phyloP scores from a whole-genome alignment of 371 early-diverging fungal genomes.

The Cokeromyces recurvatus region DNA sequence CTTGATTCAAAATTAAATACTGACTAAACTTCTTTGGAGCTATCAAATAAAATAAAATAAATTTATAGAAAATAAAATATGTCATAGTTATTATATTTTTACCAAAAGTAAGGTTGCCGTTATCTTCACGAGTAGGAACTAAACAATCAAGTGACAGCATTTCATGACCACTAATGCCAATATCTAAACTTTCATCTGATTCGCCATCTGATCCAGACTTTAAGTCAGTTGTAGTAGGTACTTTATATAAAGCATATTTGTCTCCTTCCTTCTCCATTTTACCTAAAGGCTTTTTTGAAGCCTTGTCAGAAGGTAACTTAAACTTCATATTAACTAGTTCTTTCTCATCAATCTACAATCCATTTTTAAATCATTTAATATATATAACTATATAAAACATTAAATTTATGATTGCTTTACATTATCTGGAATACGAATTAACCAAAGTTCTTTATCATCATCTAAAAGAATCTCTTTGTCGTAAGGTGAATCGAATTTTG shows the following conservation, averaged over 20 bases:
- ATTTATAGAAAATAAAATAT: neutral
- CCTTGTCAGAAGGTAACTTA: conserved; percentile 14
- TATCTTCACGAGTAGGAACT: conserved; percentile 27
- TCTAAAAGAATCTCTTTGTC: conserved; percentile 22
- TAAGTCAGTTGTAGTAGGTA: conserved; percentile 15
- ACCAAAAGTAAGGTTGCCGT: conserved; percentile 33
- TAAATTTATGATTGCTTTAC: conserved; percentile 16
- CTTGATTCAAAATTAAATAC: conserved; percentile 36
- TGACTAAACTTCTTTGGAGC: conserved; percentile 34
- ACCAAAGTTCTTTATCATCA: conserved; percentile 46
- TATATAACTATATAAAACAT: neutral
- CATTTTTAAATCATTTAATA: too few relatives aligned
- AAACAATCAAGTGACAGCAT: conserved; percentile 42
- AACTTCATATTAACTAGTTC: conserved; percentile 27
- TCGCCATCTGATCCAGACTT: conserved; percentile 6
- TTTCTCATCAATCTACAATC: conserved; percentile 28
- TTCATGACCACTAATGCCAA: conserved; percentile 46
- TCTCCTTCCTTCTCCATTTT: conserved; percentile 25
- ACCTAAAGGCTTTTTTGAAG: conserved; percentile 16
- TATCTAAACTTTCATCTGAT: conserved; percentile 18
- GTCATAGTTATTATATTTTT: conserved; percentile 3
- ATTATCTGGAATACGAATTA: conserved; percentile 44
- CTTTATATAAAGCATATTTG: conserved; percentile 30
- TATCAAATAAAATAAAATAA: neutral
- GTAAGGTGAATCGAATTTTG: conserved; percentile 16